Evolutionary conservation across 495 filamentous ascomycete species (phyloP), one percentile per base, ranked within the genome.

Genomic region (Letharia columbiana): DNA sequence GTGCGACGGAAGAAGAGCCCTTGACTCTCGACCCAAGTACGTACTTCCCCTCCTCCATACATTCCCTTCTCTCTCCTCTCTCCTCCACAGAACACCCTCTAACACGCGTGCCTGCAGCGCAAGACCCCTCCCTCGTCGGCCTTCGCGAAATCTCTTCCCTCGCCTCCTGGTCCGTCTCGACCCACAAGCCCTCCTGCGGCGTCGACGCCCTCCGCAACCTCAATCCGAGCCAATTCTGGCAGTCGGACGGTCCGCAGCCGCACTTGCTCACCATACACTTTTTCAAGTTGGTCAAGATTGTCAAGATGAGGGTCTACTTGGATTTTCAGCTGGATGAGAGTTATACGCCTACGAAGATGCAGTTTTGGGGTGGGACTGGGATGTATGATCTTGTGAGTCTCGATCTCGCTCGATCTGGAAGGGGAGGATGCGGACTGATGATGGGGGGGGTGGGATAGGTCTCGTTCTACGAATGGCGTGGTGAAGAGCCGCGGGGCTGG

Each of bases 191-290:
- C 1, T 92, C 91, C 64, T 96, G 89, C 74, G 91, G 91, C 45
- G 87, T 96, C 56, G 83, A 87, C 41, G 90, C 93, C 68, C 86
- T 98, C 33, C 88, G 91, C 31, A 83, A 86, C 72, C 89, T 92
- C 33, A 89, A 91, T 56, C 84, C 89, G 4, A 77, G 81, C 59
- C 85, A 88, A 68, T 98, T 91, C 81, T 98, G 94, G 94, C 94
- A 98, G 75, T 96, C 91, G 20, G 95, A 98, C 75, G 95, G 94
- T 1, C 92, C 93, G 8, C 94, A 98, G 71, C 94, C 94, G 18
- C 94, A 98, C 69, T 84, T 86, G n/a, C 83, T 98, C 35, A 96
- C 89, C 45, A 86, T 96, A 23, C 93, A 98, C 76, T 98, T 98
- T 77, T 88, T 94, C 77, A 95, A 96, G 72, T 82, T 92, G 11